Percentiles rank a stretch among this genome's conserved stretches.
Conservation (phyloP, 176 grass and related monocot genomes). For the Avena insularis region DNA sequence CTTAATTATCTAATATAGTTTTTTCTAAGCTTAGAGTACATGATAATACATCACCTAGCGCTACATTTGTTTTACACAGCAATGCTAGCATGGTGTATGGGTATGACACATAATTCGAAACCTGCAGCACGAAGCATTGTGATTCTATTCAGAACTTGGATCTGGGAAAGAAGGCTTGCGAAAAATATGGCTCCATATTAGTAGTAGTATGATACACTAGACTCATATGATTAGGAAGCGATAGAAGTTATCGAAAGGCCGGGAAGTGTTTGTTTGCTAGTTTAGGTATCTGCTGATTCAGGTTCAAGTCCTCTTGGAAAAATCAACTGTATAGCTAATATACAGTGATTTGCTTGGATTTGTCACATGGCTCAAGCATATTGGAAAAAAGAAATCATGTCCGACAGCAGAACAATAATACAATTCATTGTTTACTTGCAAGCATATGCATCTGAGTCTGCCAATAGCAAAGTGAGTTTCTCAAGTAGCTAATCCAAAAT, state of each 20-base stretch:
- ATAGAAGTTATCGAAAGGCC: too few species aligned
- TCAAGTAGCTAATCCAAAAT: conserved; percentile 10
- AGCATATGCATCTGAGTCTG: background rate
- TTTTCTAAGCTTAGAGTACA: background rate
- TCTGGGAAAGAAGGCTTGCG: too few species aligned
- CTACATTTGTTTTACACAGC: background rate
- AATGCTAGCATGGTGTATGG: background rate
- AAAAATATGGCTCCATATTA: too few species aligned
- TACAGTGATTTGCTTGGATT: background rate
- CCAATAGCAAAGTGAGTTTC: background rate
- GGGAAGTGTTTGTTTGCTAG: too few species aligned
- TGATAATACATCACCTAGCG: background rate
- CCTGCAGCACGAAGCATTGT: background rate
- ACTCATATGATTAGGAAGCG: too few species aligned
- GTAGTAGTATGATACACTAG: too few species aligned
- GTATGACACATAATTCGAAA: background rate
- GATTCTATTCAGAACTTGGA: background rate
- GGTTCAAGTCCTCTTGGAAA: too few species aligned
- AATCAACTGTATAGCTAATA: conserved; percentile 1
- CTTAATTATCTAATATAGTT: conserved; percentile 9
- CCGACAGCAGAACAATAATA: background rate
- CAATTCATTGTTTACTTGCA: background rate
- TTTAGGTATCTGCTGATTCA: too few species aligned
- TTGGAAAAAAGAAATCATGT: background rate
- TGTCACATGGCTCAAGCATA: conserved; percentile 14